Percentiles rank a stretch among this genome's conserved stretches.
These are phyloP conservation scores for Penicillium hordei DNA, from an alignment of 2,329 filamentous ascomycete species.

Conservation along the genomic window DNA sequence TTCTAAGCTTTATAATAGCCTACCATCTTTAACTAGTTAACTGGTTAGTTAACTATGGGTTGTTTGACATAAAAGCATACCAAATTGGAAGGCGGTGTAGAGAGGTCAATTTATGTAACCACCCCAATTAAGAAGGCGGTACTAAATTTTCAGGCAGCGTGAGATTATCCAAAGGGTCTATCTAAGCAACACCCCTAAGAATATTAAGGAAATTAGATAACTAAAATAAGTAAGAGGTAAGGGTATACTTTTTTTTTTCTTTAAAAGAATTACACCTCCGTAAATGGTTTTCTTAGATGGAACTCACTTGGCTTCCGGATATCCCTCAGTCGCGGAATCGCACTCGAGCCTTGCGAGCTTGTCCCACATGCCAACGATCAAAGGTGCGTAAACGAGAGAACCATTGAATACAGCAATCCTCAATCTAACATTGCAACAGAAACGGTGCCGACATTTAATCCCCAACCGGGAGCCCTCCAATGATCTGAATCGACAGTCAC, in stretches of 20 bases:
- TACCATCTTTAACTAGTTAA: too few relatives aligned
- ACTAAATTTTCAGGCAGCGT: too few relatives aligned
- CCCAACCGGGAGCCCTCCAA: slow-evolving; percentile 12
- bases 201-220: too few relatives aligned
- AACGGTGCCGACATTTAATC: slow-evolving; percentile 34
- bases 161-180: too few relatives aligned
- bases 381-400: slow-evolving; percentile 26
- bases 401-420: background rate
- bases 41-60: too few relatives aligned
- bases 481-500: background rate
- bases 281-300: slow-evolving; percentile 24
- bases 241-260: too few relatives aligned
- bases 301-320: slow-evolving; percentile 38
- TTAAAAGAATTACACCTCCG: background rate
- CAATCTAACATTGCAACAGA: slow-evolving; percentile 20
- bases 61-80: too few relatives aligned
- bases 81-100: too few relatives aligned
- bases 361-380: slow-evolving; percentile 33
- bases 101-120: too few relatives aligned
- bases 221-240: too few relatives aligned
- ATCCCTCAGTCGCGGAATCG: slow-evolving; percentile 36
- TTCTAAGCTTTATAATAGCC: background rate
- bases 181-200: too few relatives aligned
- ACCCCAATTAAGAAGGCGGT: too few relatives aligned
- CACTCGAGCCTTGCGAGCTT: slow-evolving; percentile 32